phyloP scores from a whole-genome alignment of 75 land plant genomes.

The Sequoia sempervirens region DNA sequence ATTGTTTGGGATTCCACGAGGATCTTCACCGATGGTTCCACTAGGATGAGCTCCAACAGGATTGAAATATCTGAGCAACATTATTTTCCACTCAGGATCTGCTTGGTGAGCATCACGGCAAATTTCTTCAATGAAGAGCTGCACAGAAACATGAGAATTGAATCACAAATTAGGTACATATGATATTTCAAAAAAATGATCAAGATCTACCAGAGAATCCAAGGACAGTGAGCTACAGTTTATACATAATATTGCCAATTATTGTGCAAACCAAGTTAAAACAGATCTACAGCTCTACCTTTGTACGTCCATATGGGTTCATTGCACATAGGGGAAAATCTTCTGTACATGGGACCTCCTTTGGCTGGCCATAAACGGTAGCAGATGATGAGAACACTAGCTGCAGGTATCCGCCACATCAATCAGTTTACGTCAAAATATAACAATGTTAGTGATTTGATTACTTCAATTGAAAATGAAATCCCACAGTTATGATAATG shows the following conservation, averaged over 20 bases:
- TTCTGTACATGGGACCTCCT: conserved; percentile 82
- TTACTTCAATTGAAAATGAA: background rate
- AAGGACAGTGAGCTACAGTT: background rate
- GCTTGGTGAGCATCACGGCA: conserved; percentile 54
- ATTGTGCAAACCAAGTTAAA: background rate
- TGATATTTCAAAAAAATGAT: background rate
- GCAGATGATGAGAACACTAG: conserved; percentile 95
- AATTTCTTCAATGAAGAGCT: conserved; percentile 82
- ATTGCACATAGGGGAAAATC: conserved; percentile 56
- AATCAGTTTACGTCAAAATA: conserved; percentile 1
- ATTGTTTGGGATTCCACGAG: conserved; percentile 86
- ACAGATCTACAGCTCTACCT: conserved; percentile 52
- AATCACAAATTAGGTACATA: background rate
- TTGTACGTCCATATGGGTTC: conserved; percentile 88
- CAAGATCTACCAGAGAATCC: background rate
- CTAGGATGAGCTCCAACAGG: conserved; percentile 92
- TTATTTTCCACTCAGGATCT: conserved; percentile 76
- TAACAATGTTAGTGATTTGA: background rate
- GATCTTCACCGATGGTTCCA: conserved; percentile 89
- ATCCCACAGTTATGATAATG: background rate
- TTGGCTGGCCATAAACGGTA: conserved; percentile 92
- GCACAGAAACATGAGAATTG: conserved; percentile 6
- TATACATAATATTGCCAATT: background rate
- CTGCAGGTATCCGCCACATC: conserved; percentile 33
- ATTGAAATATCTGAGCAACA: conserved; percentile 77